phyloP scores from a whole-genome alignment of 73 alveolate species.

The Paramecium biaurelia region DNA sequence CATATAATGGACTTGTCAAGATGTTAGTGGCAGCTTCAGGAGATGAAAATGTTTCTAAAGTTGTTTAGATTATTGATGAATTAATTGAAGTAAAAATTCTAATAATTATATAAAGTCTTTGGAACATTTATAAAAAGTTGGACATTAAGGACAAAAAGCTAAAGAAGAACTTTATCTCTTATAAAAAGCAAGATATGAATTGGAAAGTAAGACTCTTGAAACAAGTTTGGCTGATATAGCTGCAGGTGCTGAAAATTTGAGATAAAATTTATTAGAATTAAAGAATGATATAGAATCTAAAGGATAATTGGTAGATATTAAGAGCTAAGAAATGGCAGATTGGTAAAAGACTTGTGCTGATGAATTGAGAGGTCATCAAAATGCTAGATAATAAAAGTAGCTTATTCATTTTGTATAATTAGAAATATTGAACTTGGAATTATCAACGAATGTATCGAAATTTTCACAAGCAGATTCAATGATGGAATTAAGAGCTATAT shows the following conservation, averaged over 20 bases:
- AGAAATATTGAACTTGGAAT: slow-evolving; percentile 28
- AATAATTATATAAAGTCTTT: neutral
- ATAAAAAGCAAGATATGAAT: slow-evolving; percentile 42
- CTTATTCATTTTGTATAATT: neutral
- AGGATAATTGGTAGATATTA: neutral
- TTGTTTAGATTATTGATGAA: slow-evolving; percentile 52
- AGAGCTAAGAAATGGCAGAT: neutral
- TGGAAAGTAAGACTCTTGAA: slow-evolving; percentile 19
- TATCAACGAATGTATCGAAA: slow-evolving; percentile 37
- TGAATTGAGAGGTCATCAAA: slow-evolving; percentile 22
- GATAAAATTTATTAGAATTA: slow-evolving; percentile 11
- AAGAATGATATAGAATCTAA: slow-evolving; percentile 1
- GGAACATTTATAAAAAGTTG: slow-evolving; percentile 16
- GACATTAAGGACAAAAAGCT: neutral
- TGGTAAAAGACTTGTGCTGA: slow-evolving; percentile 50
- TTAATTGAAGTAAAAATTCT: slow-evolving; percentile 14
- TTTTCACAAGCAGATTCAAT: slow-evolving; percentile 43
- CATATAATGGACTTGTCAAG: neutral
- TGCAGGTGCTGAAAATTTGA: slow-evolving; percentile 1
- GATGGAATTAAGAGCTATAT: slow-evolving; percentile 27
- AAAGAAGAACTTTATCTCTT: neutral
- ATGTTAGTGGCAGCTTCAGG: slow-evolving; percentile 27
- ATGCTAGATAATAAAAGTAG: slow-evolving; percentile 2
- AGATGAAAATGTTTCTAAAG: neutral
- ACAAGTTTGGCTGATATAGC: neutral